These are phyloP conservation scores for Boletus speciosus DNA, from an alignment of 768 basidiomycete species.

Conservation along the genomic window DNA sequence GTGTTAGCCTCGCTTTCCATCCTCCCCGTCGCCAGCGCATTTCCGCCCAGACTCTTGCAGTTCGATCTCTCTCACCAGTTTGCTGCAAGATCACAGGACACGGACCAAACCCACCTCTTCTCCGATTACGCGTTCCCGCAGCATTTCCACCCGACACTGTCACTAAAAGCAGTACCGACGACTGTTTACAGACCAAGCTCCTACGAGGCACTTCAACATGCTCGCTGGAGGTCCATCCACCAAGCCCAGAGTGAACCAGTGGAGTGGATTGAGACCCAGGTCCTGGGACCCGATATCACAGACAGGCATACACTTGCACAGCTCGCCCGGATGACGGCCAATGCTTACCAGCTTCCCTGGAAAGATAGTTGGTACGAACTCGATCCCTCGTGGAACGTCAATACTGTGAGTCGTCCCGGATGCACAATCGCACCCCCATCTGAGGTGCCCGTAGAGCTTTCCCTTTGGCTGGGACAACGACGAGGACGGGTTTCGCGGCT, in stretches of 20 bases:
- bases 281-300: constrained; percentile 73
- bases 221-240: constrained; percentile 49
- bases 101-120: constrained; percentile 1
- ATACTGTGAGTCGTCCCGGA: constrained; percentile 33
- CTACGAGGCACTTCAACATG: constrained; percentile 45
- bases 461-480: constrained; percentile 73
- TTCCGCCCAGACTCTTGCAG: constrained; percentile 8
- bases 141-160: constrained; percentile 6
- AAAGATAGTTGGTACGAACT: constrained; percentile 79
- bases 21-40: background rate
- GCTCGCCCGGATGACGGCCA: constrained; percentile 83
- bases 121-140: constrained; percentile 8
- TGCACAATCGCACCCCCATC: background rate
- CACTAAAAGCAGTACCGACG: constrained; percentile 44
- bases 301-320: constrained; percentile 78
- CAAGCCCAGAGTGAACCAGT: constrained; percentile 48
- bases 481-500: constrained; percentile 81
- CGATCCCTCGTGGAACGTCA: constrained; percentile 65
- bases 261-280: constrained; percentile 65
- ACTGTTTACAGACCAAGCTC: constrained; percentile 61
- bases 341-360: constrained; percentile 80
- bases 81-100: background rate
- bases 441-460: constrained; percentile 51
- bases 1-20: background rate
- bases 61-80: constrained; percentile 24